Evolutionary conservation across 2,329 filamentous ascomycete genomes (phyloP).

Genomic region (Ophiocordyceps camponoti-saundersi): DNA sequence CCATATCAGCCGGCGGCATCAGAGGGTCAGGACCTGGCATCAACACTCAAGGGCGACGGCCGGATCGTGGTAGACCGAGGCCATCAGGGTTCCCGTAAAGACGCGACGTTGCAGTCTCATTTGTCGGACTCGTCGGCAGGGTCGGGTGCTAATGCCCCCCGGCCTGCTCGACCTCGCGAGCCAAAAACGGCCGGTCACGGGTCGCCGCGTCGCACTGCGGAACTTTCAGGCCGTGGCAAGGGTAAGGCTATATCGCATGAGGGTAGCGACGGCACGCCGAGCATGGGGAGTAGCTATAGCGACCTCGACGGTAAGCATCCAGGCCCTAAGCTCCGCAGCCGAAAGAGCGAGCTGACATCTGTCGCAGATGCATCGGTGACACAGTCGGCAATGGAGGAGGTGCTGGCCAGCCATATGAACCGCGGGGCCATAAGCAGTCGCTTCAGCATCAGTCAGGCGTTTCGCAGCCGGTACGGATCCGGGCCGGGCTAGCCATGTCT

Average conservation of each 20-base stretch:
- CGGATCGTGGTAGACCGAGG: slow-evolving; percentile 15
- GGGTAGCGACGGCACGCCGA: slow-evolving; percentile 57
- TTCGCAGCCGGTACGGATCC: slow-evolving; percentile 42
- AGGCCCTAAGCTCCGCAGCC: neutral
- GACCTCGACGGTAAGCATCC: slow-evolving; percentile 52
- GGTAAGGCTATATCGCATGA: slow-evolving; percentile 36
- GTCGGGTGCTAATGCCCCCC: slow-evolving; percentile 25
- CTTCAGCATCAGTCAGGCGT: slow-evolving; percentile 54
- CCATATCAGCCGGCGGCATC: slow-evolving; percentile 22
- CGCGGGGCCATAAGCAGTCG: slow-evolving; percentile 17
- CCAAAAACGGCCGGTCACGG: slow-evolving; percentile 24
- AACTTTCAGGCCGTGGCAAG: slow-evolving; percentile 34
- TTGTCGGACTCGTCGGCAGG: slow-evolving; percentile 47
- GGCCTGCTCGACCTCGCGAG: slow-evolving; percentile 14
- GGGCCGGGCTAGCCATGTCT: slow-evolving; percentile 12
- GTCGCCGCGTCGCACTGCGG: slow-evolving; percentile 42
- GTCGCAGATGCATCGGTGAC: slow-evolving; percentile 57
- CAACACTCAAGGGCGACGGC: slow-evolving; percentile 32
- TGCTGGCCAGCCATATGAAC: slow-evolving; percentile 39
- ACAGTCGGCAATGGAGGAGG: slow-evolving; percentile 65
- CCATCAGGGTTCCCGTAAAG: slow-evolving; percentile 12
- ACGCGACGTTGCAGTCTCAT: slow-evolving; percentile 27
- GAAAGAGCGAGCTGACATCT: neutral
- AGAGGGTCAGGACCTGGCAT: slow-evolving; percentile 28
- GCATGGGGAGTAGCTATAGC: slow-evolving; percentile 75